phyloP scores from a whole-genome alignment of 345 rosid species.

The Kandelia obovata region DNA sequence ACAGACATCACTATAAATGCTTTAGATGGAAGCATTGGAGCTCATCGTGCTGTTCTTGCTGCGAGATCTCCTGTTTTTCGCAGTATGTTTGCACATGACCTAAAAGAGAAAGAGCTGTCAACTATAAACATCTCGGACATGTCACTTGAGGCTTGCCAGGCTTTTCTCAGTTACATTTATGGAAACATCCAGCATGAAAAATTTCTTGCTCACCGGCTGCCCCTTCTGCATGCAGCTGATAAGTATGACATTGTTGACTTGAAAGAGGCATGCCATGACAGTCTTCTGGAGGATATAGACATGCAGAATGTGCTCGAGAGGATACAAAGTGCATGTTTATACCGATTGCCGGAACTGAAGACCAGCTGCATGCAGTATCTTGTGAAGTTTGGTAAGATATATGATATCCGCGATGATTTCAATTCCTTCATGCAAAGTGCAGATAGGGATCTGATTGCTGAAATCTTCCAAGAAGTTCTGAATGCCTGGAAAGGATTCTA shows the following conservation, averaged over 20 bases:
- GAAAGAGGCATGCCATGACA: constrained; percentile 80
- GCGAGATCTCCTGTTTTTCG: constrained; percentile 81
- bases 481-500: constrained; percentile 90
- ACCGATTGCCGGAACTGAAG: constrained; percentile 66
- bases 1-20: constrained; percentile 71
- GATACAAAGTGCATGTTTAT: constrained; percentile 73
- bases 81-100: constrained; percentile 83
- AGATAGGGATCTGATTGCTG: constrained; percentile 74
- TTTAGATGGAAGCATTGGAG: constrained; percentile 76
- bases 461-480: constrained; percentile 82
- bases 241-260: constrained; percentile 73
- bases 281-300: constrained; percentile 82
- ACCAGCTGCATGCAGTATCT: constrained; percentile 76
- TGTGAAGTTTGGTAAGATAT: constrained; percentile 91
- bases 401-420: constrained; percentile 78
- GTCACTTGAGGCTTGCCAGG: constrained; percentile 75
- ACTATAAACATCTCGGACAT: constrained; percentile 70
- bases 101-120: constrained; percentile 86
- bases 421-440: constrained; percentile 64
- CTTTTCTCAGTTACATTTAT: constrained; percentile 71
- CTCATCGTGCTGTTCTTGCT: constrained; percentile 91
- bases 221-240: constrained; percentile 80
- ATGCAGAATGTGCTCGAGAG: constrained; percentile 77
- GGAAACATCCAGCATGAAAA: constrained; percentile 70
- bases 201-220: constrained; percentile 64